Evolutionary conservation across 2,329 filamentous ascomycete genomes (phyloP).

Genomic region (Cercospora nicotianae): DNA sequence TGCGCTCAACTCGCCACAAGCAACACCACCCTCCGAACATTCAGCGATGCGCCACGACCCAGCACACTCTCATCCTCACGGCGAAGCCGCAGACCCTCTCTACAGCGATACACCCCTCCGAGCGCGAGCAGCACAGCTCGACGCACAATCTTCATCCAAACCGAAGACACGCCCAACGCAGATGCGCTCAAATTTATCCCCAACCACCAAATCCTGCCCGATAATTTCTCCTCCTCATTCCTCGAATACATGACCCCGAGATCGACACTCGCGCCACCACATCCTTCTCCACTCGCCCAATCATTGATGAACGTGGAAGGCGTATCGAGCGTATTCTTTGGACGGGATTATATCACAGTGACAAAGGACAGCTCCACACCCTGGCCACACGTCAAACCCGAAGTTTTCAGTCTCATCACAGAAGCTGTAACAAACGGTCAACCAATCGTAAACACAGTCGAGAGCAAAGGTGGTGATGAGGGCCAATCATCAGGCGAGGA

Average conservation of each 20-base stretch:
- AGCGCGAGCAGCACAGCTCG: conserved; percentile 29
- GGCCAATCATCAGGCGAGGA: conserved; percentile 59
- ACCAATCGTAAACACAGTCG: conserved; percentile 71
- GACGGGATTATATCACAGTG: conserved; percentile 92
- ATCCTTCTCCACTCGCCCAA: conserved; percentile 80
- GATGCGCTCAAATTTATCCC: conserved; percentile 94
- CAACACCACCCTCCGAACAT: conserved; percentile 14
- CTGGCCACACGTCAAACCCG: conserved; percentile 93
- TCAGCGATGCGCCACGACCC: conserved; percentile 27
- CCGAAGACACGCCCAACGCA: conserved; percentile 88
- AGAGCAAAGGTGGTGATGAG: conserved; percentile 56
- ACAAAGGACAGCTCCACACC: conserved; percentile 85
- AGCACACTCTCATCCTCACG: conserved; percentile 29
- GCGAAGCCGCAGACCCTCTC: conserved; percentile 28
- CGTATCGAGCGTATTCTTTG: conserved; percentile 93
- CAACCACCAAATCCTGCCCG: conserved; percentile 80
- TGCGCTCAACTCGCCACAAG: conserved; percentile 1
- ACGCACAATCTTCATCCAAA: conserved; percentile 96
- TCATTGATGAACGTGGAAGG: conserved; percentile 92
- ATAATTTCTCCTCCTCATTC: conserved; percentile 70
- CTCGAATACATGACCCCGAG: conserved; percentile 90
- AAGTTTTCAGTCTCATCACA: conserved; percentile 92
- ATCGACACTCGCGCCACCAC: conserved; percentile 80
- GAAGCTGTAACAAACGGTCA: conserved; percentile 85
- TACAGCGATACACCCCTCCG: conserved; percentile 26